A percentile compares a stretch with the other conserved stretches of the same genome.
phyloP scores from a whole-genome alignment of 805 yeast species.

The Teunomyces panamensis region DNA sequence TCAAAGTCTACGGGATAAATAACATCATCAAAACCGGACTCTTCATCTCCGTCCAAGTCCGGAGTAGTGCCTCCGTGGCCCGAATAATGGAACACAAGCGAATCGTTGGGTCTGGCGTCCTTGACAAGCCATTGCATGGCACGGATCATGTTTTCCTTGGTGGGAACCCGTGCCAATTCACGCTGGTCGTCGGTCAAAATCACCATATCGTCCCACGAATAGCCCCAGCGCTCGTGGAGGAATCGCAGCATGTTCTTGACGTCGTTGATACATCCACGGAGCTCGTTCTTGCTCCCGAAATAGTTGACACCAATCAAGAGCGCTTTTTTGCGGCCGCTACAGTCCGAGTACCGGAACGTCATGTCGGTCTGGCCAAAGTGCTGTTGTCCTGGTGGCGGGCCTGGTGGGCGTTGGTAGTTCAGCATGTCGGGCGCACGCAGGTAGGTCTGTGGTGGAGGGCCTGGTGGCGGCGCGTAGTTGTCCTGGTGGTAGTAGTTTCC shows the following conservation, averaged over 20 bases:
- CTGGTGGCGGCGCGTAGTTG: slow-evolving; percentile 9
- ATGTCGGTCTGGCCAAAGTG: slow-evolving; percentile 33
- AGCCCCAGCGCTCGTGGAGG: slow-evolving; percentile 28
- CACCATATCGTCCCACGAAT: slow-evolving; percentile 36
- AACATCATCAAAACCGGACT: slow-evolving; percentile 34
- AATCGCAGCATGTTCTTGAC: slow-evolving; percentile 36
- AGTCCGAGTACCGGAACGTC: slow-evolving; percentile 39
- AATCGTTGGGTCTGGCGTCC: slow-evolving; percentile 38
- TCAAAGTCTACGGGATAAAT: slow-evolving; percentile 38
- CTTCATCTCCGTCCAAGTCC: slow-evolving; percentile 38
- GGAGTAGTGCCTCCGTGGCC: slow-evolving; percentile 40
- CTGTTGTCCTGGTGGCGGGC: slow-evolving; percentile 3
- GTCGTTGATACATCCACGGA: slow-evolving; percentile 39
- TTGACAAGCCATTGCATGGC: slow-evolving; percentile 41
- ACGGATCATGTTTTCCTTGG: slow-evolving; percentile 30
- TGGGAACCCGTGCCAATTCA: slow-evolving; percentile 29
- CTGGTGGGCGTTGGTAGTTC: neutral
- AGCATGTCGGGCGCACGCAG: neutral
- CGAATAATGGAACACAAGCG: slow-evolving; percentile 37
- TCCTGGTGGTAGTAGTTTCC: slow-evolving; percentile 12
- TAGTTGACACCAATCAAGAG: slow-evolving; percentile 37
- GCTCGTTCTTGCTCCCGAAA: slow-evolving; percentile 26
- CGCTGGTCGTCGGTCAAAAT: slow-evolving; percentile 37
- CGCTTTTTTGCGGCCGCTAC: slow-evolving; percentile 36
- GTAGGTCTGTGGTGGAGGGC: neutral